Evolutionary conservation across 2,329 filamentous ascomycete genomes (phyloP).

Genomic region (Fusarium xylarioides): DNA sequence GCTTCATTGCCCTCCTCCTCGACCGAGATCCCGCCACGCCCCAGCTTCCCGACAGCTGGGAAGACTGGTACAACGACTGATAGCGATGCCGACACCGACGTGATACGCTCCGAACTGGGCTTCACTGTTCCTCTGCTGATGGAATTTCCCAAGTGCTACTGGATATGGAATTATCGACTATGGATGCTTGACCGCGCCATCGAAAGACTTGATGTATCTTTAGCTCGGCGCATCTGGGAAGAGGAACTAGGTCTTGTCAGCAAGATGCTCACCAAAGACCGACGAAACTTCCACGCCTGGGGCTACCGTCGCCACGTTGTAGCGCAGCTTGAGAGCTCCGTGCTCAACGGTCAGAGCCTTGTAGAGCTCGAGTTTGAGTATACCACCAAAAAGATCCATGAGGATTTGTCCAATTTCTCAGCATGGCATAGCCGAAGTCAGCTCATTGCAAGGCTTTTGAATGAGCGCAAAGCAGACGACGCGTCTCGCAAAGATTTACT

Average conservation of each 20-base stretch:
- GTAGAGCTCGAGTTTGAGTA: slow-evolving; percentile 86
- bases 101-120: slow-evolving; percentile 77
- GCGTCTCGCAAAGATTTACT: slow-evolving; percentile 73
- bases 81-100: slow-evolving; percentile 49
- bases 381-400: slow-evolving; percentile 85
- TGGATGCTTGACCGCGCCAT: slow-evolving; percentile 84
- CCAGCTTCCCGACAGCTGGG: slow-evolving; percentile 58
- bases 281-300: slow-evolving; percentile 97
- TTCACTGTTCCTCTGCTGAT: slow-evolving; percentile 87
- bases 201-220: slow-evolving; percentile 62
- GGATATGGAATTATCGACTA: slow-evolving; percentile 96
- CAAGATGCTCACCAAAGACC: slow-evolving; percentile 89
- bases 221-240: slow-evolving; percentile 77
- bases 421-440: slow-evolving; percentile 94
- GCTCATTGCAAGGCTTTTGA: slow-evolving; percentile 79
- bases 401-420: slow-evolving; percentile 94
- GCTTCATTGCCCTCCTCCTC: slow-evolving; percentile 64
- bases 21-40: slow-evolving; percentile 60
- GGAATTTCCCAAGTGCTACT: slow-evolving; percentile 95
- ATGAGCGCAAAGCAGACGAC: slow-evolving; percentile 73
- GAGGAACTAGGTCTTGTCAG: slow-evolving; percentile 82
- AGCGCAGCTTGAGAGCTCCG: slow-evolving; percentile 71
- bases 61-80: slow-evolving; percentile 64
- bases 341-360: slow-evolving; percentile 67
- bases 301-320: slow-evolving; percentile 86